phyloP scores from a whole-genome alignment of 108 stramenopile species.

The Nitzschia palea region DNA sequence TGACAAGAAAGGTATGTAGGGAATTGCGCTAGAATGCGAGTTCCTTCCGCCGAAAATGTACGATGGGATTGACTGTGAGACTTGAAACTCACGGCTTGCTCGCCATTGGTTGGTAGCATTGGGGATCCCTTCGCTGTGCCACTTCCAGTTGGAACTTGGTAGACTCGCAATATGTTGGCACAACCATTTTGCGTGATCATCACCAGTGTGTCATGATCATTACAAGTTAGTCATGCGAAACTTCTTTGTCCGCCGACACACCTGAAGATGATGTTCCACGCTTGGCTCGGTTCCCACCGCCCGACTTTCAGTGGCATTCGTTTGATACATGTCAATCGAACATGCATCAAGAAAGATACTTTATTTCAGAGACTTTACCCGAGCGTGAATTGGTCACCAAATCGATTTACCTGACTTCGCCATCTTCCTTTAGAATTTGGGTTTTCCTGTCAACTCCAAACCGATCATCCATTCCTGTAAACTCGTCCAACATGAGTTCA shows the following conservation, averaged over 20 bases:
- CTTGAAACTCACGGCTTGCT: conserved; percentile 63
- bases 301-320: conserved; percentile 90
- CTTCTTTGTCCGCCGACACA: conserved; percentile 63
- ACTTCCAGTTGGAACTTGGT: conserved; percentile 78
- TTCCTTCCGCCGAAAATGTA: too few species aligned
- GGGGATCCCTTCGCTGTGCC: conserved; percentile 83
- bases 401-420: conserved; percentile 82
- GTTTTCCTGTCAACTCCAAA: conserved; percentile 81
- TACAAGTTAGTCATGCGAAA: conserved; percentile 93
- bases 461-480: conserved; percentile 59
- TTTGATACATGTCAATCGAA: conserved; percentile 72
- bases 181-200: conserved; percentile 90
- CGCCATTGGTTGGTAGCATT: conserved; percentile 71
- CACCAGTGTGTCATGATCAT: conserved; percentile 92
- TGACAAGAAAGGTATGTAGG: too few species aligned
- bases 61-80: too few species aligned
- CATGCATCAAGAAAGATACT: background rate
- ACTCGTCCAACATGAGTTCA: conserved; percentile 78
- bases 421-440: conserved; percentile 78
- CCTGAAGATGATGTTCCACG: conserved; percentile 63
- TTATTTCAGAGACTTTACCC: conserved; percentile 6
- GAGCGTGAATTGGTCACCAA: conserved; percentile 83
- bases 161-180: conserved; percentile 89
- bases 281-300: conserved; percentile 81
- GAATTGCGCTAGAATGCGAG: too few species aligned